Evolutionary conservation across 2,329 filamentous ascomycete genomes (phyloP).

Genomic region (Colletotrichum lupini): DNA sequence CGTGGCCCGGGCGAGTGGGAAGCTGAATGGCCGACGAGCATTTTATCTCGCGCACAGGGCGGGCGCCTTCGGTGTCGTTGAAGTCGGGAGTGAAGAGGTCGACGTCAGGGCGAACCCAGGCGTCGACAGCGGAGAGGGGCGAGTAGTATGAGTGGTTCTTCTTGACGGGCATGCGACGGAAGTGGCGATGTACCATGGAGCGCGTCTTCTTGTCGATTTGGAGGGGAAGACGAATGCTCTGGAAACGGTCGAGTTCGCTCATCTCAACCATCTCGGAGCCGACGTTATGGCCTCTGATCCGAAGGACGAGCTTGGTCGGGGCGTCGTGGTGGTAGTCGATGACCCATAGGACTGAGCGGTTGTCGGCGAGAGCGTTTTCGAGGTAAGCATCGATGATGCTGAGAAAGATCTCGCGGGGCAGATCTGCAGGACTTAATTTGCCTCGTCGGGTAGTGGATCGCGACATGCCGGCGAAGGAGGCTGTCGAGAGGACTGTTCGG

Average conservation of each 20-base stretch:
- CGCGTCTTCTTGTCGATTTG: constrained; percentile 8
- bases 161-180: not conserved
- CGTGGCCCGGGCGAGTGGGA: not conserved
- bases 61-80: constrained; percentile 28
- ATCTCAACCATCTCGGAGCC: not conserved
- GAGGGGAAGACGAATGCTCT: not conserved
- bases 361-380: not conserved
- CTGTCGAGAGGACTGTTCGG: no score
- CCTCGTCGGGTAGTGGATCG: not conserved
- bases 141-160: not conserved
- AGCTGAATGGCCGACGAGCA: not conserved
- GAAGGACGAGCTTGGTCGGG: not conserved
- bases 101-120: constrained; percentile 31
- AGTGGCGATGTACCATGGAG: constrained; percentile 8
- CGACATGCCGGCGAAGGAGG: no score
- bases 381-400: constrained; percentile 5
- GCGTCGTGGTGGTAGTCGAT: not conserved
- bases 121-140: not conserved
- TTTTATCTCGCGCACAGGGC: not conserved
- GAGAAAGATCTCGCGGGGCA: not conserved
- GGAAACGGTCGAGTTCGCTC: not conserved
- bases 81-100: constrained; percentile 39
- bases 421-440: not conserved
- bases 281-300: not conserved
- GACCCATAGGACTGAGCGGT: not conserved